A percentile compares a stretch with the other conserved stretches of the same genome.
Evolutionary conservation across 345 rosid genomes (phyloP).

Genomic region (Rhizophora mangle): DNA sequence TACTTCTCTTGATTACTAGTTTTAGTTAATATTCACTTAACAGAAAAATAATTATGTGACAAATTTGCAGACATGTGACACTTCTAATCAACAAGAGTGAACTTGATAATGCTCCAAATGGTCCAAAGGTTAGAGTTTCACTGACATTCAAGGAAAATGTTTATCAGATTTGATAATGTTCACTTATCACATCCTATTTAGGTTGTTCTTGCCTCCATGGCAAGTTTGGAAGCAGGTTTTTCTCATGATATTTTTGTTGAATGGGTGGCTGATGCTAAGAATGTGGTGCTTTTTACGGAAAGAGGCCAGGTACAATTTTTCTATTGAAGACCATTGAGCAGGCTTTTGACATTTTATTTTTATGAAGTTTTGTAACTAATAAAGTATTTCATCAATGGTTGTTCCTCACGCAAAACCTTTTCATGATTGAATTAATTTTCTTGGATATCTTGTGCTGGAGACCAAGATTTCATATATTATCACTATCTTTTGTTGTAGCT

Average conservation of each 20-base stretch:
- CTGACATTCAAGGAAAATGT: neutral
- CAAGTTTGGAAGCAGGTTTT: constrained; percentile 94
- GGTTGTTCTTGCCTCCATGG: constrained; percentile 98
- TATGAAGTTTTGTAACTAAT: no score
- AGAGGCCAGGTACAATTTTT: constrained; percentile 73
- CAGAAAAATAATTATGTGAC: constrained; percentile 5
- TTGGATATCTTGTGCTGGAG: neutral
- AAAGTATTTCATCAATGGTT: neutral
- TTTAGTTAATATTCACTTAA: neutral
- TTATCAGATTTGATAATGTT: constrained; percentile 11
- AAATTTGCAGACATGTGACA: constrained; percentile 65
- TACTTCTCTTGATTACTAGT: no score
- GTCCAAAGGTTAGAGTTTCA: constrained; percentile 78
- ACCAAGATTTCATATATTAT: neutral
- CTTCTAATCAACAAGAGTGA: constrained; percentile 84
- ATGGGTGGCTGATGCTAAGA: constrained; percentile 85
- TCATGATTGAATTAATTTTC: neutral
- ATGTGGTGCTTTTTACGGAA: constrained; percentile 89
- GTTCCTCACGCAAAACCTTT: neutral
- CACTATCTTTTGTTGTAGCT: neutral
- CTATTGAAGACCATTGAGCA: no score
- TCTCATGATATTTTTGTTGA: constrained; percentile 95
- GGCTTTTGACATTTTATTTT: no score
- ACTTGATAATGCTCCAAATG: constrained; percentile 79
- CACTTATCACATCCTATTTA: constrained; percentile 28